phyloP scores from a whole-genome alignment of 2,329 filamentous ascomycete species.

The Aspergillus fumigatus region DNA sequence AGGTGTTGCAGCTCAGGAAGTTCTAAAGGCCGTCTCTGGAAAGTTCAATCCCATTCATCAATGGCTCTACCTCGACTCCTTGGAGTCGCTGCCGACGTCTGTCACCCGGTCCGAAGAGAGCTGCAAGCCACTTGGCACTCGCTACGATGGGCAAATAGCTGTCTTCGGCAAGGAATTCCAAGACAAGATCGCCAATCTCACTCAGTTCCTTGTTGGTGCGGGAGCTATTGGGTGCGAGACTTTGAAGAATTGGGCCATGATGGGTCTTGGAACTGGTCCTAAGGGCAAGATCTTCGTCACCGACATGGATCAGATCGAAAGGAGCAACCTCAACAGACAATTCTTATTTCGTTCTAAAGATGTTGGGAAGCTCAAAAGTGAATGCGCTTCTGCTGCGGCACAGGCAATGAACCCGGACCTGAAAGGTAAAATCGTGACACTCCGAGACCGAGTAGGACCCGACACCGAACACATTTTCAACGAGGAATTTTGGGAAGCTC shows the following conservation, averaged over 20 bases:
- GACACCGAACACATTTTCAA: slow-evolving; percentile 95
- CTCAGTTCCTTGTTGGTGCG: slow-evolving; percentile 90
- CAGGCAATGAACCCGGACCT: slow-evolving; percentile 94
- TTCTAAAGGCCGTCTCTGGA: slow-evolving; percentile 93
- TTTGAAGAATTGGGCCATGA: slow-evolving; percentile 99
- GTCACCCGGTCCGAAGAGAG: slow-evolving; percentile 74
- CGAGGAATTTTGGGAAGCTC: slow-evolving; percentile 79
- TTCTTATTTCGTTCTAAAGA: slow-evolving; percentile 93
- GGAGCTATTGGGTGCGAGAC: slow-evolving; percentile 98
- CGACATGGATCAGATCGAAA: slow-evolving; percentile 98
- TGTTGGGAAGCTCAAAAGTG: slow-evolving; percentile 95
- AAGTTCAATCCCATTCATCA: slow-evolving; percentile 96
- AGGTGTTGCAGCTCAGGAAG: slow-evolving; percentile 87
- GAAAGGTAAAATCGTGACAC: slow-evolving; percentile 73
- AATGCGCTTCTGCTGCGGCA: slow-evolving; percentile 84
- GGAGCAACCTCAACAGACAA: slow-evolving; percentile 96
- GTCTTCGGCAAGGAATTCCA: slow-evolving; percentile 94
- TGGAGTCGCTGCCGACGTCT: slow-evolving; percentile 85
- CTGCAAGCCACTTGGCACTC: slow-evolving; percentile 77
- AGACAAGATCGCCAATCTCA: slow-evolving; percentile 84
- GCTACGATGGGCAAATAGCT: slow-evolving; percentile 95
- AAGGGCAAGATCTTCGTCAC: slow-evolving; percentile 88
- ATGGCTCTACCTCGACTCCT: slow-evolving; percentile 94
- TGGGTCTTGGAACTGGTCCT: slow-evolving; percentile 83
- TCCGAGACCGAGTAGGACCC: slow-evolving; percentile 83